Evolutionary conservation across 2,329 filamentous ascomycete species (phyloP), one percentile per base, ranked within the genome.

Genomic region (Epichloe scottii): DNA sequence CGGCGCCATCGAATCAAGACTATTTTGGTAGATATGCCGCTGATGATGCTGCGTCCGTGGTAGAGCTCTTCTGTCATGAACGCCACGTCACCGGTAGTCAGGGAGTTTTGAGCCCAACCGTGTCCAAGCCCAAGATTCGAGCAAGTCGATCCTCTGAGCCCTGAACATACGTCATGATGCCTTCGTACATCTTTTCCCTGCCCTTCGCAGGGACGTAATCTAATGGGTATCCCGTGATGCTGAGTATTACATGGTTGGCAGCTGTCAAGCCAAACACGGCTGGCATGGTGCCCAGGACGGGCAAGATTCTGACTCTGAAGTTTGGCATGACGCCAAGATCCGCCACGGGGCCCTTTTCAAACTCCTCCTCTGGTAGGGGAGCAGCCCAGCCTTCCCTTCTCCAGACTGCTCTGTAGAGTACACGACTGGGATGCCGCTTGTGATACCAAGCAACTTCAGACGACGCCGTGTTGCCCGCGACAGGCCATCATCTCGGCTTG

Each of bases 231-330:
- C 83, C 87, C 5, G 77, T 73, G 45, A 97, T 79, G 52, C 82
- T 80, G 51, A 95, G 77, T 57, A 98, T 91, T 53, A 97, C 82
- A 63, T 97, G 89, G 67, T 97, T 98, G 4, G 93, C 93, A 8
- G 87, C 81, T 0, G 85, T 87, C 51, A 96, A 86, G 8, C 93
- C 93, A 65, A 98, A 98, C 1, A 97, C 84, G 2, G 93, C 91
- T 0, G 93, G 93, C 90, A 98, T 96, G 0, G 93, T 98, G 1
- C 93, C 93, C 3, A 98, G 71, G 0, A 98, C 93, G 0, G 93
- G 93, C 8, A 98, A 69, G 52, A 98, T 98, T n/a, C 93, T 79
- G 10, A 95, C 88, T 23, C 93, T 79, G 66, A 98, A 98, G 63
- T 95, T 90, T 1, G 90, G 87, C 48, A 98, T 77, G 0, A 94